Conservation (phyloP, 805 yeast species). For the Saccharomycopsis selenospora region DNA sequence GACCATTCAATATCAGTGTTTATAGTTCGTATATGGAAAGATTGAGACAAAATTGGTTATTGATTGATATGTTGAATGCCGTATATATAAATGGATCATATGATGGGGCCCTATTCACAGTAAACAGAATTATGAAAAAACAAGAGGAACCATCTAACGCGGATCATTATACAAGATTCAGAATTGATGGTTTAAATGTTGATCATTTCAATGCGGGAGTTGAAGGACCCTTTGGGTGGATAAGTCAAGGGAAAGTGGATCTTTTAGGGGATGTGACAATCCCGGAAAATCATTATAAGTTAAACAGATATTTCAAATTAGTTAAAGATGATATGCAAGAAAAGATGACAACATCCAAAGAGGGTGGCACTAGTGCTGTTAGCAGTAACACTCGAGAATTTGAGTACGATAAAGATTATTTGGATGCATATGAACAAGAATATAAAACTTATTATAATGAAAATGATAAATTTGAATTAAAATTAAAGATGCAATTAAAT, state of each 20-base stretch:
- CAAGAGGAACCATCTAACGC: not conserved
- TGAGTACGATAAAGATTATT: conserved; percentile 19
- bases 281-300: conserved; percentile 40
- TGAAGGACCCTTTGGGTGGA: conserved; percentile 97
- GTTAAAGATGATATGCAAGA: conserved; percentile 32
- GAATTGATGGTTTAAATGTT: conserved; percentile 78
- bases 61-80: conserved; percentile 80
- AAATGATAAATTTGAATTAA: conserved; percentile 61
- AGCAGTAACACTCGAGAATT: not conserved
- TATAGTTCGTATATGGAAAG: conserved; percentile 75
- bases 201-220: conserved; percentile 88
- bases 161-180: conserved; percentile 41
- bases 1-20: conserved; percentile 83
- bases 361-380: not conserved
- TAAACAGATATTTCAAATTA: conserved; percentile 19
- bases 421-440: conserved; percentile 8
- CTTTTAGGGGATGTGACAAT: conserved; percentile 86
- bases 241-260: conserved; percentile 84
- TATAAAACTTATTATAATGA: conserved; percentile 25
- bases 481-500: conserved; percentile 69
- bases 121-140: conserved; percentile 43
- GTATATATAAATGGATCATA: conserved; percentile 79
- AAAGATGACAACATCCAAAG: not conserved
- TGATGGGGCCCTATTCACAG: conserved; percentile 87
- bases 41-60: conserved; percentile 88